Evolutionary conservation across 306 rosid species (phyloP).

Genomic region (Hylodesmum podocarpum): DNA sequence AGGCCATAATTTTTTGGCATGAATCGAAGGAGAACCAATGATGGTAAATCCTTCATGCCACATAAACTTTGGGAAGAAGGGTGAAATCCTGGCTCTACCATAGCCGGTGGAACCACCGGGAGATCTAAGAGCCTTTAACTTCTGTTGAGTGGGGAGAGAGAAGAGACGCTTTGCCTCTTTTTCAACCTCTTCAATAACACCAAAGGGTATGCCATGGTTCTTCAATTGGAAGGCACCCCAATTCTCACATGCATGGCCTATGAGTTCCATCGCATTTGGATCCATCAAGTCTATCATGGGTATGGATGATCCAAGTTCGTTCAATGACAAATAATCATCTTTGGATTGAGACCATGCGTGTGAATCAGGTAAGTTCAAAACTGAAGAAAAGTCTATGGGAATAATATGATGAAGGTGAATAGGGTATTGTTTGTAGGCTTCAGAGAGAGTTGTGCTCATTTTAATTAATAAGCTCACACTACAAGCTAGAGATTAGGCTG

Average conservation of each 20-base stretch:
- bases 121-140: constrained; percentile 53
- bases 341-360: constrained; percentile 47
- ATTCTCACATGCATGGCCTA: constrained; percentile 51
- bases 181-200: constrained; percentile 40
- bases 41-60: constrained; percentile 87
- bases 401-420: constrained; percentile 41
- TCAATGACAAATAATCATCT: not conserved
- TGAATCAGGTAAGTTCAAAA: constrained; percentile 50
- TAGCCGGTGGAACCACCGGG: constrained; percentile 54
- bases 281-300: constrained; percentile 56
- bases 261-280: constrained; percentile 40
- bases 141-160: constrained; percentile 44
- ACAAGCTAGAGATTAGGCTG: not conserved
- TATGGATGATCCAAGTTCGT: not conserved
- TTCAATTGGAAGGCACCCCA: constrained; percentile 66
- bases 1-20: constrained; percentile 66
- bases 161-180: constrained; percentile 39
- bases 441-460: constrained; percentile 52
- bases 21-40: constrained; percentile 52
- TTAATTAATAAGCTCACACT: not conserved
- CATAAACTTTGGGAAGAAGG: constrained; percentile 58
- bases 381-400: constrained; percentile 59
- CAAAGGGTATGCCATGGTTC: constrained; percentile 49
- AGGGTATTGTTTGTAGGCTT: constrained; percentile 44
- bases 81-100: constrained; percentile 59